phyloP scores from a whole-genome alignment of 352 stramenopile genomes.

The Phytopythium boreale region DNA sequence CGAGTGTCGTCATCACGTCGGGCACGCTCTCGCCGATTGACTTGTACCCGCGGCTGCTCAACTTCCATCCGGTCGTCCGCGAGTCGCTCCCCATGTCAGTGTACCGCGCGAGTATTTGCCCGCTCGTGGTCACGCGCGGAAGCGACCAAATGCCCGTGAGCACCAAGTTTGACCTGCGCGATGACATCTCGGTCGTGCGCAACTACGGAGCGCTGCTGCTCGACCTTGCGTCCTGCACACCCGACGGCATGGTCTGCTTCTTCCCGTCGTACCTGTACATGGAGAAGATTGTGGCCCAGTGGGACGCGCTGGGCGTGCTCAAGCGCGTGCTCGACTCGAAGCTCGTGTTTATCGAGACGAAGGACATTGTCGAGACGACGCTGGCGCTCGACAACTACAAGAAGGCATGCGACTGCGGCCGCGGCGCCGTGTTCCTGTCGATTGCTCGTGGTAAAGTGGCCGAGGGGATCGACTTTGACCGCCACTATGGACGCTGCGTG shows the following conservation, averaged over 20 bases:
- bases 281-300: conserved; percentile 98
- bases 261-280: conserved; percentile 99
- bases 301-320: conserved; percentile 91
- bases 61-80: conserved; percentile 96
- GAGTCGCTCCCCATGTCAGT: conserved; percentile 98
- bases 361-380: conserved; percentile 99
- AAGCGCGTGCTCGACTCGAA: conserved; percentile 96
- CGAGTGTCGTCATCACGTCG: conserved; percentile 87
- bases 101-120: conserved; percentile 97
- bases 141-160: conserved; percentile 96
- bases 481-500: conserved; percentile 97
- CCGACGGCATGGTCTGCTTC: conserved; percentile 99
- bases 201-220: conserved; percentile 97
- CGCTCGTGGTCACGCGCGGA: conserved; percentile 96
- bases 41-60: conserved; percentile 97
- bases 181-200: conserved; percentile 90
- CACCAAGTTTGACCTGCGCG: conserved; percentile 91
- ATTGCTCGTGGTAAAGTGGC: conserved; percentile 98
- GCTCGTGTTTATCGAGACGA: conserved; percentile 99
- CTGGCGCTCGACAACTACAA: conserved; percentile 99
- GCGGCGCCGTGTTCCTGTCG: conserved; percentile 98
- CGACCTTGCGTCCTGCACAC: conserved; percentile 92
- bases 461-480: conserved; percentile 99
- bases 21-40: conserved; percentile 99
- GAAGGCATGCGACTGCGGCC: conserved; percentile 93